phyloP scores from a whole-genome alignment of 2,329 filamentous ascomycete genomes.

The Trichophyton mentagrophytes region DNA sequence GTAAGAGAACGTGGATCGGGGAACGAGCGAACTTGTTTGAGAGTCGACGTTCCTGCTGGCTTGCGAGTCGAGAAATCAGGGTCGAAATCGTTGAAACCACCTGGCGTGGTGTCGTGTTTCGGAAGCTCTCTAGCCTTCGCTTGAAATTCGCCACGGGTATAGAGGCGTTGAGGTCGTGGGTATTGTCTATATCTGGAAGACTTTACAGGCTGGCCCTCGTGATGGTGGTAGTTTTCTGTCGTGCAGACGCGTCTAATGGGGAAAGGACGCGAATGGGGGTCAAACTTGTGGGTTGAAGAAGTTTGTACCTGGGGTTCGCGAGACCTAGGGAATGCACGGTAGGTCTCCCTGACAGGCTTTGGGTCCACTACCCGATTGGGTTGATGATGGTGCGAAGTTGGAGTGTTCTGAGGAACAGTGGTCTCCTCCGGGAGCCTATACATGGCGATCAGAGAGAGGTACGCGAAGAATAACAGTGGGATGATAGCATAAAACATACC shows the following conservation, averaged over 20 bases:
- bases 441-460: background rate
- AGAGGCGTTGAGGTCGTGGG: background rate
- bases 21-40: conserved; percentile 1
- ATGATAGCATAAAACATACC: background rate
- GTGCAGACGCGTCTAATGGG: background rate
- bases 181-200: background rate
- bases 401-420: background rate
- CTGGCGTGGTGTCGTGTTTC: background rate
- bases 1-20: background rate
- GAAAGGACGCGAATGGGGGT: background rate
- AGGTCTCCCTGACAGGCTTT: background rate
- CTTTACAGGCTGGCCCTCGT: background rate
- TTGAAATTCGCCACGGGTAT: background rate
- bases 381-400: background rate
- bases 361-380: background rate
- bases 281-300: background rate
- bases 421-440: background rate
- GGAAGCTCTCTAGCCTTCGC: background rate
- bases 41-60: background rate
- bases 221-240: background rate
- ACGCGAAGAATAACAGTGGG: background rate
- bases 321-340: background rate
- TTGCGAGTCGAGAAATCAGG: background rate
- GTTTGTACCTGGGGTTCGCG: background rate
- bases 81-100: background rate